phyloP scores from a whole-genome alignment of 345 rosid genomes.

The Rubroshorea leprosula region DNA sequence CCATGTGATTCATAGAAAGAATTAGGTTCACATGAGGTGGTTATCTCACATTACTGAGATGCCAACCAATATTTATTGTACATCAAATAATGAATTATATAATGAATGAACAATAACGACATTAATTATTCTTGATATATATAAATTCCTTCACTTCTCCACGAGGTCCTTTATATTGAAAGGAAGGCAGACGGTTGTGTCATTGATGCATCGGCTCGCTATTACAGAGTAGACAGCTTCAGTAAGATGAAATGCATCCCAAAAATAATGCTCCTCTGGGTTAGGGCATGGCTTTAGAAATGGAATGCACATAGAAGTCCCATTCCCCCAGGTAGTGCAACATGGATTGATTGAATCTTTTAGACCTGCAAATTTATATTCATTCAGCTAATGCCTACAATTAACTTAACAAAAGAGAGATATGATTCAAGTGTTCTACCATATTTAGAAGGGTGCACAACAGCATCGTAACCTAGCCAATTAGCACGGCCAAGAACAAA shows the following conservation, averaged over 20 bases:
- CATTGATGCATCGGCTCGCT: slow-evolving; percentile 32
- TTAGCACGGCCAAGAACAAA: slow-evolving; percentile 25
- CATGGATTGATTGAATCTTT: slow-evolving; percentile 38
- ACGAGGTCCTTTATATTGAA: slow-evolving; percentile 26
- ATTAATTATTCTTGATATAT: too few relatives aligned
- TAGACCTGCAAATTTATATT: too few relatives aligned
- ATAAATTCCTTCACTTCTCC: slow-evolving; percentile 3
- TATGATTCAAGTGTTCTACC: slow-evolving; percentile 12
- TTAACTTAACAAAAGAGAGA: neutral
- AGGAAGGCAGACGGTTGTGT: slow-evolving; percentile 32
- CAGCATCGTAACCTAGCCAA: slow-evolving; percentile 27
- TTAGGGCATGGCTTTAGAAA: slow-evolving; percentile 23
- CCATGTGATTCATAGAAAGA: too few relatives aligned
- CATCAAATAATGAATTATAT: too few relatives aligned
- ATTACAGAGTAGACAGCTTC: slow-evolving; percentile 23
- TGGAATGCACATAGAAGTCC: slow-evolving; percentile 37
- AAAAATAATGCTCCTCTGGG: slow-evolving; percentile 29
- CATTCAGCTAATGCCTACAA: too few relatives aligned
- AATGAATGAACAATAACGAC: neutral
- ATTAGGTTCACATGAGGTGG: too few relatives aligned
- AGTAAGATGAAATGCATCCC: slow-evolving; percentile 42
- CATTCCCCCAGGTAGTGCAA: slow-evolving; percentile 38
- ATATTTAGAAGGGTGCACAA: slow-evolving; percentile 30
- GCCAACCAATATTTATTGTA: too few relatives aligned
- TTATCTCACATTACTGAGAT: too few relatives aligned